Evolutionary conservation across 768 basidiomycete genomes (phyloP), one percentile per base, ranked within the genome.

Genomic region (Udeniomyces megalosporus): DNA sequence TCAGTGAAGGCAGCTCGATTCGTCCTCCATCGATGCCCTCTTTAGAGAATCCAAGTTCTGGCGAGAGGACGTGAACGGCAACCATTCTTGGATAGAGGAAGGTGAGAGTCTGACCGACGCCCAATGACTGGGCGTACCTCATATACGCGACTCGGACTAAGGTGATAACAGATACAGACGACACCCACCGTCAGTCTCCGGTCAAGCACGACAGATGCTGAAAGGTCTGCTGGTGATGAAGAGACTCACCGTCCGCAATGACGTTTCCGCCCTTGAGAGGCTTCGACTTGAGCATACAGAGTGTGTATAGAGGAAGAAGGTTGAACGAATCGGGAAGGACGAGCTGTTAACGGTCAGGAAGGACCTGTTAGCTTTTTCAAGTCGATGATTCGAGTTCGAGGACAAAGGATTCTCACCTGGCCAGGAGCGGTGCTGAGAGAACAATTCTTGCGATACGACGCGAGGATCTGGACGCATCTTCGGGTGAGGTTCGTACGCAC

Each of bases 321-420:
- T 85, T 84, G 78, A 90, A 91, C 0, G 86, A 84, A 74, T 97
- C 95, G 6, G 95, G 95, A 28, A 99, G 81, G 65, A 99, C 86
- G 65, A 99, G 74, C 93, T 99, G 68, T n/a, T n/a, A 0, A 44
- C 31, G 22, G 11, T 20, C 3, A 20, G 31, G 8, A 11, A 46
- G 42, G 35, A 20, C n/a, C n/a, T n/a, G n/a, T n/a, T n/a, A n/a
- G n/a, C n/a, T n/a, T n/a, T n/a, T n/a, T n/a, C n/a, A n/a, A n/a
- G n/a, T n/a, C n/a, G n/a, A n/a, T n/a, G n/a, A n/a, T n/a, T n/a
- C n/a, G n/a, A n/a, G n/a, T n/a, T n/a, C n/a, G n/a, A n/a, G n/a
- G n/a, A n/a, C n/a, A 26, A 26, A 45, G 45, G 20, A n/a, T 56
- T n/a, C 78, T 67, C 66, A 90, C 93, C 77, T 96, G 93, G 5